Evolutionary conservation across 805 yeast species (phyloP), one percentile per base, ranked within the genome.

Genomic region (Lipomyces japonicus): DNA sequence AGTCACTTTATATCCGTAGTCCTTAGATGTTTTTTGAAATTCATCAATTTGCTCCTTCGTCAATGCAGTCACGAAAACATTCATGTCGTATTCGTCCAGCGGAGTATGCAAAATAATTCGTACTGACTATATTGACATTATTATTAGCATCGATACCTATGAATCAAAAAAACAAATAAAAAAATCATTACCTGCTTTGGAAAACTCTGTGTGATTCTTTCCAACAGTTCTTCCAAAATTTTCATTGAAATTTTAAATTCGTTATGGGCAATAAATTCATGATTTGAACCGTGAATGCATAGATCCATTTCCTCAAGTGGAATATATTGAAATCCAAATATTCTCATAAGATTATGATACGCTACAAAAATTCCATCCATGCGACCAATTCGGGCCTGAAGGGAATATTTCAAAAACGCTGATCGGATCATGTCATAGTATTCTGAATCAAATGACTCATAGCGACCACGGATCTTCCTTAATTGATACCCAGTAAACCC

Each of bases 301-400:
- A 73, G 68, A 65, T 91, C 97, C 55, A 91, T 76, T 35, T 81
- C 86, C 1, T 71, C 67, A 43, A 90, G 69, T 1, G 95, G 90
- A 25, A 91, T 65, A 65, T 91, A 91, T 66, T 89, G 91, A 67
- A 89, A 93, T 2, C 97, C 98, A 68, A 91, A 87, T 60, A 90
- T 77, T 42, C 80, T 71, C 26, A 78, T 74, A 44, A 88, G 76
- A 65, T 90, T 91, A 66, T 91, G 98, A 66, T 82, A 91, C 0
- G 96, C 96, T 14, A 91, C 75, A 59, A 86, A 88, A 2, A 93
- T 87, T 4, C 98, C 98, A 67, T 90, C 97, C 97, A 93, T 91
- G 61, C 85, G 81, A 2, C 97, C 98, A 37, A 91, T 85, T 55
- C 97, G 75, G 0, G 96, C 97, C 67, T 93, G 97, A 58, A 91